Percentiles rank a stretch among this genome's conserved stretches.
These are phyloP conservation scores for Allomyces arbusculus DNA, from an alignment of 192 early-diverging fungal genomes.

Conservation along the genomic window DNA sequence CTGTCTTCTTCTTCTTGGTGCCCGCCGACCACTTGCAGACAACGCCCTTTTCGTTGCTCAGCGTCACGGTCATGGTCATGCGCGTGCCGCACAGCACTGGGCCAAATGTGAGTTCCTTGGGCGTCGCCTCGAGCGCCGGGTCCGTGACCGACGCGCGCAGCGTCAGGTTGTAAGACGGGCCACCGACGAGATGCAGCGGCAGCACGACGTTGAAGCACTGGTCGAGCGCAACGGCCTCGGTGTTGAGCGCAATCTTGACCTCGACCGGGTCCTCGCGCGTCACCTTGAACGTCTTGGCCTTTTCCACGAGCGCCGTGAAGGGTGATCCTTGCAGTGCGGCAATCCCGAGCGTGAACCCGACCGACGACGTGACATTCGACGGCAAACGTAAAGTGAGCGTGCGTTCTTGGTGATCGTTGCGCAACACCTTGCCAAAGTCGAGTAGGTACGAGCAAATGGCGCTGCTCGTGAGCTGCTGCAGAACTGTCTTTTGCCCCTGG, in stretches of 20 bases:
- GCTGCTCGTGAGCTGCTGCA: too few relatives aligned
- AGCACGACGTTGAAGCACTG: constrained; percentile 16
- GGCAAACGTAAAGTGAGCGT: too few relatives aligned
- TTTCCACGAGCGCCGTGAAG: constrained; percentile 30
- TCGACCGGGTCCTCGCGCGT: constrained; percentile 17
- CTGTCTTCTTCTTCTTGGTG: background rate
- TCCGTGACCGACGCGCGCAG: constrained; percentile 25
- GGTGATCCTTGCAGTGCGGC: constrained; percentile 15
- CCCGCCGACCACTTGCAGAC: constrained; percentile 25
- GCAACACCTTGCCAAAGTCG: too few relatives aligned
- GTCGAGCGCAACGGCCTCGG: constrained; percentile 9
- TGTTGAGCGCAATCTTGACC: constrained; percentile 24
- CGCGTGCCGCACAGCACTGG: constrained; percentile 25
- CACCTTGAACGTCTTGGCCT: constrained; percentile 17
- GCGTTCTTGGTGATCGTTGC: too few relatives aligned
- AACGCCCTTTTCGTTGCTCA: constrained; percentile 23
- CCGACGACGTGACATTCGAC: too few relatives aligned
- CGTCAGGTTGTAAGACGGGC: constrained; percentile 20
- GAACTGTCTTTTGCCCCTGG: background rate
- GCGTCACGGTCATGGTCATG: constrained; percentile 18
- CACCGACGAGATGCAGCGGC: constrained; percentile 22
- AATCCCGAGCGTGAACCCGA: constrained; percentile 11
- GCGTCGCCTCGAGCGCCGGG: constrained; percentile 19
- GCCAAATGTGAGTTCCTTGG: constrained; percentile 25
- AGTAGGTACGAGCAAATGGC: too few relatives aligned